phyloP scores from a whole-genome alignment of 1,139 yeast genomes.

The Saccharomyces hybrid region DNA sequence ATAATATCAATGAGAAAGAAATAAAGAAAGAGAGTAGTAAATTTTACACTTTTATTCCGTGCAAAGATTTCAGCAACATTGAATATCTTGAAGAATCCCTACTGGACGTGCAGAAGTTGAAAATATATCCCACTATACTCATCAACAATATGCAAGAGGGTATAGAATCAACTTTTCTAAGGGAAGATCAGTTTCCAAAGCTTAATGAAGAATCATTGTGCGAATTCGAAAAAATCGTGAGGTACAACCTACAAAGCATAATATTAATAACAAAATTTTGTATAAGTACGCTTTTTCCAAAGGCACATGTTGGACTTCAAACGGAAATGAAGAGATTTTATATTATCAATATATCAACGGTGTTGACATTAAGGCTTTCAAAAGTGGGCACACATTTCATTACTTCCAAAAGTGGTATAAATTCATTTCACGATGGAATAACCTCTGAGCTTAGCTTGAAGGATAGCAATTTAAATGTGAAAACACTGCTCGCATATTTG shows the following conservation, averaged over 20 bases:
- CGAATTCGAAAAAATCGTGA: slow-evolving; percentile 9
- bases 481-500: slow-evolving; percentile 12
- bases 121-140: slow-evolving; percentile 11
- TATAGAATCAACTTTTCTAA: slow-evolving; percentile 5
- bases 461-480: slow-evolving; percentile 3
- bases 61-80: slow-evolving; percentile 11
- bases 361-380: slow-evolving; percentile 9
- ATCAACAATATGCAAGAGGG: slow-evolving; percentile 22
- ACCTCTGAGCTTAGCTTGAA: slow-evolving; percentile 15
- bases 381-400: slow-evolving; percentile 11
- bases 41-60: slow-evolving; percentile 13
- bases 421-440: slow-evolving; percentile 25
- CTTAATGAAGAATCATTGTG: slow-evolving; percentile 7
- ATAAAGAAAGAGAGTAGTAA: neutral
- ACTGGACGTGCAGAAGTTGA: slow-evolving; percentile 4
- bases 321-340: slow-evolving; percentile 8
- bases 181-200: neutral
- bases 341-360: slow-evolving; percentile 13
- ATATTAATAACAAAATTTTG: slow-evolving; percentile 21
- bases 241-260: slow-evolving; percentile 18
- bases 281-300: slow-evolving; percentile 14
- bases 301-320: slow-evolving; percentile 1
- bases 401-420: slow-evolving; percentile 21
- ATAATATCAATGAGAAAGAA: neutral
- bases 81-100: slow-evolving; percentile 10